Base-by-base conservation (phyloP, 2,329 filamentous ascomycete species). In the Fusarium proliferatum region DNA sequence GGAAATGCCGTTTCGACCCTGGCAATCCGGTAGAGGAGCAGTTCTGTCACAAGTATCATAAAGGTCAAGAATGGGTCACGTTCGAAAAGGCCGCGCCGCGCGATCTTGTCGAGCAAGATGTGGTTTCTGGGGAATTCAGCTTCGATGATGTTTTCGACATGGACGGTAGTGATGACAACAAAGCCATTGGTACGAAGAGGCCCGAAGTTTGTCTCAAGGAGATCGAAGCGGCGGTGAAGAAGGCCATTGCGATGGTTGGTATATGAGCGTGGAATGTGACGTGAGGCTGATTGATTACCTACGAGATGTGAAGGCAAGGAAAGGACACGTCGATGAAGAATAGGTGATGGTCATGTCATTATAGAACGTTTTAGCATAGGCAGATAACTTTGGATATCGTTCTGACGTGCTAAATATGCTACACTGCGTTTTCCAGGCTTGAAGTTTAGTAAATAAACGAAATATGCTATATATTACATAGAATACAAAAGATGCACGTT, bases 1-100 rank as follows among this genome's bases (percentile, higher is more conserved):
- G 76, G 76, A 77, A 68, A 77, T 77, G 76, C 74, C 74, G 76
- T 58, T 76, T 75, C 13, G 64, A 64, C 41, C 33, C 55, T 58
- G 74, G 70, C 30, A 69, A 69, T 30, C 65, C 72, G 12, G 43
- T 42, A n/a, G 62, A 45, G 26, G 65, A 77, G 49, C 63, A 75
- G 19, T 64, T 60, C 41, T 77, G 76, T 45, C 34, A 57, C 30
- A 34, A 38, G 34, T 77, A 77, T 6, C 76, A 70, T 19, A 23
- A 34, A 23, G 42, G 17, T 9, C 38, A 53, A 6, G 26, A 51
- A 19, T 53, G 42, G 15, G 33, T 34, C 30, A 55, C 21, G 21
- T 53, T 34, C 12, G 36, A 53, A 7, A 39, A 36, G 21, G 28
- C 26, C 19, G 42, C 45, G 39, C 26, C 39, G 17, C 48, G 46